These are phyloP conservation scores for Lactarius trivialis DNA, from an alignment of 768 basidiomycete genomes.

Conservation along the genomic window DNA sequence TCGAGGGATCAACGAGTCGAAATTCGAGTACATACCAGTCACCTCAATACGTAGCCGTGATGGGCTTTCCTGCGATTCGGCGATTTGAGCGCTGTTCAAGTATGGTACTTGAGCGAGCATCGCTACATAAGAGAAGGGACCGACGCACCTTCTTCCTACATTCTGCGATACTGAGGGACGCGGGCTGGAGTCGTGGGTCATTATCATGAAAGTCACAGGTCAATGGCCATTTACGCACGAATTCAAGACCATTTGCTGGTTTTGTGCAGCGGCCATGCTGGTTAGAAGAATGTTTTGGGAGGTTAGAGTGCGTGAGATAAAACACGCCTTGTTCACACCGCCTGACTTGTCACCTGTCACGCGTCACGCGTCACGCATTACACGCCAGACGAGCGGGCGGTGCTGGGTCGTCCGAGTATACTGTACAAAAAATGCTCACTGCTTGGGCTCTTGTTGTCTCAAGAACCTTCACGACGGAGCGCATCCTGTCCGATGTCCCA, in stretches of 20 bases:
- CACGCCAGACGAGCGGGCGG: too few relatives aligned
- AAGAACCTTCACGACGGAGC: constrained; percentile 13
- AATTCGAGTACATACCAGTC: neutral
- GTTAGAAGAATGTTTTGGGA: neutral
- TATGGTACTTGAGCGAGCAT: neutral
- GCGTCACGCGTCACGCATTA: too few relatives aligned
- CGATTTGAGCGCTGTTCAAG: neutral
- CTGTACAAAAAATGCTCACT: constrained; percentile 10
- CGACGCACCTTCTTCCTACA: neutral
- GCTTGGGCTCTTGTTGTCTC: constrained; percentile 1
- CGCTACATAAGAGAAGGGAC: neutral
- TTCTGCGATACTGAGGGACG: neutral
- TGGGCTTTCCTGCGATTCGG: neutral
- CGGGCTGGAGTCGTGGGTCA: neutral
- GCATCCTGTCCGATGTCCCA: constrained; percentile 35
- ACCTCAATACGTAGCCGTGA: neutral
- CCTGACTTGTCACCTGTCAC: too few relatives aligned
- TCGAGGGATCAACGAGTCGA: neutral
- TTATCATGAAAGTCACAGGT: neutral
- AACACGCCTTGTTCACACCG: too few relatives aligned
- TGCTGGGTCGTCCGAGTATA: too few relatives aligned
- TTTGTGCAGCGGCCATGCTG: neutral
- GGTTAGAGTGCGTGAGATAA: neutral
- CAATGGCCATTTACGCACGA: neutral
- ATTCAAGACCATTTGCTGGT: neutral